Evolutionary conservation across 176 grass and related monocot species (phyloP), one percentile per base, ranked within the genome.

Genomic region (Avena eriantha): DNA sequence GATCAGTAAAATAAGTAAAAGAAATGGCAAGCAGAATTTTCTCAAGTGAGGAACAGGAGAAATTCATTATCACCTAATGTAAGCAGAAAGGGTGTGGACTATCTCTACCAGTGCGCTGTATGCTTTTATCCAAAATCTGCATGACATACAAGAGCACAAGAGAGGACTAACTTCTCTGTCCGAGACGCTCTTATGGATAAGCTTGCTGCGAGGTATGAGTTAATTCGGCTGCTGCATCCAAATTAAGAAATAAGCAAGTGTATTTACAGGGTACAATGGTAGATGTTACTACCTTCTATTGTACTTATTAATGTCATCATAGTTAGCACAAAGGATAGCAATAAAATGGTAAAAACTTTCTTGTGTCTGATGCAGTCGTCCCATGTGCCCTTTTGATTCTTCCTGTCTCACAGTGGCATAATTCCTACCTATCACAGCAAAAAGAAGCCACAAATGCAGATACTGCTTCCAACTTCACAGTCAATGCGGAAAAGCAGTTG

Each of bases 61-160:
- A 35, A 11, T 7, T 41, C 39, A 41, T 76, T 31, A 9, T 53
- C 47, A 69, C 2, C 16, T 19, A 10, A n/a, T 70, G 3, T 76
- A 68, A 33, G 58, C 88, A 76, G 58, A 65, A 65, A 31, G 61
- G 61, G 61, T 31, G 24, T 65, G 23, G 61, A 3, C 63, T 66
- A 66, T 66, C 63, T 34, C 26, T 66, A 34, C 12, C 63, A 66
- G 5, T 33, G 63, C 8, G 63, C 15, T 66, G 12, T 15, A 64
- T 64, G 24, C 23, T 64, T 64, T 14, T 64, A 16, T 66, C 63
- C 63, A 4, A 31, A 66, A 33, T 34, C 63, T 33, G 33, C 63
- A 34, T 17, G 29, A 66, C 63, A 66, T 66, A 66, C 2, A 66
- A 5, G 63, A 33, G 63, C 63, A 17, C 26, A 34, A 16, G 15